These are phyloP conservation scores for Quercus cerris DNA, from an alignment of 306 rosid species.

Conservation along the genomic window DNA sequence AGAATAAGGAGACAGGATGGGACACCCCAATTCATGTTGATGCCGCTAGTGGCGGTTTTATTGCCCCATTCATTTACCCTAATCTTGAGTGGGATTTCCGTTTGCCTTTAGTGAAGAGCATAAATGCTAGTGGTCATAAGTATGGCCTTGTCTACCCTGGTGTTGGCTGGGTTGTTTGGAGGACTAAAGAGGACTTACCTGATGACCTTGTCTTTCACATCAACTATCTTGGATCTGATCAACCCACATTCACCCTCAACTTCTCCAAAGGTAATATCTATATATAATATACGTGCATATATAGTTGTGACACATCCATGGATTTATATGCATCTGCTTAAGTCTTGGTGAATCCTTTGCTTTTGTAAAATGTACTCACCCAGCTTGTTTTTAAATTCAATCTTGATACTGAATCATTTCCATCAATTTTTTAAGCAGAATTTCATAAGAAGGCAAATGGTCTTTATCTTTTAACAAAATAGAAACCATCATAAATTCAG, in stretches of 20 bases:
- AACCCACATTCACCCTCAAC: slow-evolving; percentile 61
- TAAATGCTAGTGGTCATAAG: slow-evolving; percentile 58
- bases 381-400: neutral
- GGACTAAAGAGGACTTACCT: slow-evolving; percentile 49
- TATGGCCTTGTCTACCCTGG: slow-evolving; percentile 61
- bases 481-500: neutral
- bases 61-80: slow-evolving; percentile 52
- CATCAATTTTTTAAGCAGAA: neutral
- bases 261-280: slow-evolving; percentile 46
- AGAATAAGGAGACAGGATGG: slow-evolving; percentile 77
- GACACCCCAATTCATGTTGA: slow-evolving; percentile 55
- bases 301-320: neutral
- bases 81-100: slow-evolving; percentile 53
- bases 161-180: slow-evolving; percentile 60
- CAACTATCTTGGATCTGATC: slow-evolving; percentile 60
- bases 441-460: no score
- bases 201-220: slow-evolving; percentile 52
- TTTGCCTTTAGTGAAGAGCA: slow-evolving; percentile 49
- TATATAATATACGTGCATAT: neutral
- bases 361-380: neutral
- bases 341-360: neutral
- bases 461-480: no score
- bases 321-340: neutral
- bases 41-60: slow-evolving; percentile 59
- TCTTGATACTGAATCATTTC: neutral